Evolutionary conservation across 305 asterid species (phyloP), one percentile per base, ranked within the genome.

Genomic region (Ilex paraguariensis): DNA sequence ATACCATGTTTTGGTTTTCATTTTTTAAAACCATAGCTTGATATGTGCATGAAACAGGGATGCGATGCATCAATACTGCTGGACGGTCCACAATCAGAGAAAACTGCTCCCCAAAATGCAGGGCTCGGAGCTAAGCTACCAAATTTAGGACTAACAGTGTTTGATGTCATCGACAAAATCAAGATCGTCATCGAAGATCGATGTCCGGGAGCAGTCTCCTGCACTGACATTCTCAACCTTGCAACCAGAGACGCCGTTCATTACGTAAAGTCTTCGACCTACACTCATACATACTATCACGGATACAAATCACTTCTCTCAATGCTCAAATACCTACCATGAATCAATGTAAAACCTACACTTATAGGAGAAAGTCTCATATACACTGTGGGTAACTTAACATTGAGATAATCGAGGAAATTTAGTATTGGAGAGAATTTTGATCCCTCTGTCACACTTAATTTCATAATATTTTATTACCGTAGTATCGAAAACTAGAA

Each of bases 31-130:
- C 28, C 2, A 1, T 21, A 21, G 28, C 28, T 21, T 21, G 2
- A 1, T 21, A 2, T 1, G 28, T 21, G 28, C 28, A 21, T 1
- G 28, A 21, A 21, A 21, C 70, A 87, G 97, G 97, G 97, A 0
- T 87, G 95, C 33, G 97, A 90, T 33, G 97, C 79, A 31, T 87
- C 97, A 30, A 72, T 87, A 60, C 79, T 90, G 10, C 81, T 87
- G 32, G 93, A 82, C 21, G 94, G 90, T 11, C 68, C 75, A 5
- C 15, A 66, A 45, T 57, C 86, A 6, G 95, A 87, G 80, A 90
- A 84, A 60, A 60, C 8, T 0, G 71, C 91, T 13, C 13, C 70
- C 0, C 76, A 72, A 49, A 90, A 81, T 32, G 44, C 69, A 36
- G 70, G 74, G 12, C 63, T 87, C 10, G 88, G 72, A 52, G 84